Evolutionary conservation across 306 rosid genomes (phyloP).

Genomic region (Crataegus laevigata): DNA sequence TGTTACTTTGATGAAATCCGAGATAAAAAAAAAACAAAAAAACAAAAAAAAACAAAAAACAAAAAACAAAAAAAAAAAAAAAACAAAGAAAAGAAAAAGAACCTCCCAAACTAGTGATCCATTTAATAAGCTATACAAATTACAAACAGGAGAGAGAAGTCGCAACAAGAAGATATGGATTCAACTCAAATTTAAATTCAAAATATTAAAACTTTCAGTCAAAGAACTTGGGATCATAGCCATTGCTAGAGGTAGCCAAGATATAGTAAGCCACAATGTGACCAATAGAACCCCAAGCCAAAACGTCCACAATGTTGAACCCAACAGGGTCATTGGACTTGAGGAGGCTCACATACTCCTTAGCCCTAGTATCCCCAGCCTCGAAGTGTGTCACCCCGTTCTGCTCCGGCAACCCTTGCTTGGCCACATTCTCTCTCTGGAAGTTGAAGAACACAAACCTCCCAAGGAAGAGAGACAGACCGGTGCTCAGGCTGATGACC

Average conservation of each 20-base stretch:
- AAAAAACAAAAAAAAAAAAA: not conserved
- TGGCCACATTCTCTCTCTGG: constrained; percentile 95
- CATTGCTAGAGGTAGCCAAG: constrained; percentile 94
- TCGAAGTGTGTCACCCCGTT: constrained; percentile 84
- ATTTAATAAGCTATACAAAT: constrained; percentile 16
- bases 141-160: constrained; percentile 1
- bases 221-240: constrained; percentile 89
- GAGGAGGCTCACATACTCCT: constrained; percentile 83
- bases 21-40: too few species aligned
- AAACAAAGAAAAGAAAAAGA: not conserved
- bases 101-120: constrained; percentile 2
- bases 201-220: constrained; percentile 11
- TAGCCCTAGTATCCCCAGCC: constrained; percentile 86
- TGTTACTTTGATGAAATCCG: not conserved
- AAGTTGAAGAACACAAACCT: constrained; percentile 97
- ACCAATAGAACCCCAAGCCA: constrained; percentile 95
- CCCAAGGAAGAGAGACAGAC: constrained; percentile 77
- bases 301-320: constrained; percentile 86
- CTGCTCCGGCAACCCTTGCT: constrained; percentile 90
- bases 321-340: constrained; percentile 99
- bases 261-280: constrained; percentile 88
- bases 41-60: not conserved
- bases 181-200: not conserved
- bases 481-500: constrained; percentile 97
- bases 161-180: not conserved